Evolutionary conservation across 192 early-diverging fungal genomes (phyloP).

Genomic region (Podila epigama): DNA sequence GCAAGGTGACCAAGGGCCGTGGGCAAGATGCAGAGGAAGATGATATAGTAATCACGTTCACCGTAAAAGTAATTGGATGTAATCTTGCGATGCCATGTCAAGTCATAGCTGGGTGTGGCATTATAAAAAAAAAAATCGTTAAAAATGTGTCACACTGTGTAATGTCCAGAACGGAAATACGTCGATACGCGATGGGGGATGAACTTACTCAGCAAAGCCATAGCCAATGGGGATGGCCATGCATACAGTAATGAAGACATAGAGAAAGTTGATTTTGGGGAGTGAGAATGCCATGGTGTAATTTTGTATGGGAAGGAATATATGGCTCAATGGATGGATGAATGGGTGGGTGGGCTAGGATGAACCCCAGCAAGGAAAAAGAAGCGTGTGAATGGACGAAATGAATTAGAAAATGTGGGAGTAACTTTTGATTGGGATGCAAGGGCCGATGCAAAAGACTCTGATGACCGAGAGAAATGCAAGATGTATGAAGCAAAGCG

Average conservation of each 20-base stretch:
- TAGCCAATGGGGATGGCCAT: constrained; percentile 37
- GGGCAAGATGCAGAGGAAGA: constrained; percentile 29
- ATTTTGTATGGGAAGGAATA: not conserved
- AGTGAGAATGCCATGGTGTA: constrained; percentile 22
- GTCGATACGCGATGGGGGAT: no score
- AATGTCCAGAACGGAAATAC: no score
- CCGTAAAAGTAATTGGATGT: constrained; percentile 19
- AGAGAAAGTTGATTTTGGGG: constrained; percentile 19
- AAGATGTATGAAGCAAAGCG: no score
- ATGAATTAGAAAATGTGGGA: no score
- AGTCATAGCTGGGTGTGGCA: constrained; percentile 3
- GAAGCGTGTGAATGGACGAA: no score
- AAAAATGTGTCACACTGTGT: no score
- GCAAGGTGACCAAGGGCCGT: constrained; percentile 29
- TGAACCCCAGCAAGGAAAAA: no score
- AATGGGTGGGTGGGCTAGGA: no score
- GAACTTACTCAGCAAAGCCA: constrained; percentile 12
- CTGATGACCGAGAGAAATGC: no score
- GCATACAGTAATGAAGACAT: constrained; percentile 26
- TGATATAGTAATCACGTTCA: constrained; percentile 33
- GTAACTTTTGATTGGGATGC: no score
- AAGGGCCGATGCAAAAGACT: no score
- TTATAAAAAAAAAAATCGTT: not conserved
- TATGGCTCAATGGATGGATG: not conserved
- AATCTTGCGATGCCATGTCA: constrained; percentile 27